Conservation (phyloP, 2,329 filamentous ascomycete species). For the Epichloe coenophiala region DNA sequence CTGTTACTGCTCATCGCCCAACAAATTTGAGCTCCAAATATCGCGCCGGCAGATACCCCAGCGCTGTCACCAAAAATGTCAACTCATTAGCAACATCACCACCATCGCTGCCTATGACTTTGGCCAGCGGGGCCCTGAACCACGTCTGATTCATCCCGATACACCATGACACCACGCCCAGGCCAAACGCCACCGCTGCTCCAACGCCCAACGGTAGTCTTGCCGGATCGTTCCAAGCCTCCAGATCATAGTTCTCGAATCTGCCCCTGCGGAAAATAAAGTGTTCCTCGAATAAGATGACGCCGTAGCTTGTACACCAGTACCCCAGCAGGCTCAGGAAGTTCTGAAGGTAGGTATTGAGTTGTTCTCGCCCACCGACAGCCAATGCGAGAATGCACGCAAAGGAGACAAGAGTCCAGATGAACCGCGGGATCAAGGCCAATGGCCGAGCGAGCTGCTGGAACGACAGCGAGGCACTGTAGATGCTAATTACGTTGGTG, state of each 20-base stretch:
- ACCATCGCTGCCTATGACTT: conserved; percentile 41
- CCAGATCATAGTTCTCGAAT: conserved; percentile 26
- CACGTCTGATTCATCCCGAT: conserved; percentile 43
- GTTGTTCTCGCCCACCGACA: conserved; percentile 25
- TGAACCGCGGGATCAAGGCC: conserved; percentile 24
- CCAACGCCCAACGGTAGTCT: conserved; percentile 28
- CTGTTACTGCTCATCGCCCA: conserved; percentile 5
- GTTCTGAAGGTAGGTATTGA: conserved; percentile 29
- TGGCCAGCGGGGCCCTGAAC: conserved; percentile 42
- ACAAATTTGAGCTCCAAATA: conserved; percentile 24
- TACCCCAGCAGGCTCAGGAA: conserved; percentile 32
- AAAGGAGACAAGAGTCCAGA: conserved; percentile 26
- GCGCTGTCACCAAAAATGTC: conserved; percentile 28
- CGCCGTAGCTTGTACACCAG: conserved; percentile 29
- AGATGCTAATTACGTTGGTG: conserved; percentile 24
- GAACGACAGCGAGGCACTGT: conserved; percentile 24
- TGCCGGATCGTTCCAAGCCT: conserved; percentile 29
- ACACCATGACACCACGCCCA: conserved; percentile 31
- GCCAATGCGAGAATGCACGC: conserved; percentile 27
- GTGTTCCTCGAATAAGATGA: conserved; percentile 28
- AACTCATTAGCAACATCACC: conserved; percentile 37
- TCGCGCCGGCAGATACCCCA: conserved; percentile 27
- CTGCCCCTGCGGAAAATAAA: conserved; percentile 27
- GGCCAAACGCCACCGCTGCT: conserved; percentile 26
- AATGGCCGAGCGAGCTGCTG: conserved; percentile 25